A percentile compares a stretch with the other conserved stretches of the same genome.
These are phyloP conservation scores for Nyctanthes arbortristis DNA, from an alignment of 257 asterid species.

Conservation along the genomic window DNA sequence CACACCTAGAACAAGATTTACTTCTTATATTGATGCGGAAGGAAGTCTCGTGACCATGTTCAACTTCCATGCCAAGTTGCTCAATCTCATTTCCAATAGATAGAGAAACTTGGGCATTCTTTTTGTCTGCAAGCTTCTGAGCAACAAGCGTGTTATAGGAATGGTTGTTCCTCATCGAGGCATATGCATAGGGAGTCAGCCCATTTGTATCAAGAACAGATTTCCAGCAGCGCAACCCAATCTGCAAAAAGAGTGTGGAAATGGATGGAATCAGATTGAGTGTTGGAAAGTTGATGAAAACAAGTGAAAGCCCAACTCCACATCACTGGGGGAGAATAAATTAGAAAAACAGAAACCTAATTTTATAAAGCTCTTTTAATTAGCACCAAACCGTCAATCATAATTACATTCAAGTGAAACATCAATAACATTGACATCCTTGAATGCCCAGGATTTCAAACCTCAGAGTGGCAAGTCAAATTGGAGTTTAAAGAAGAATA, in stretches of 20 bases:
- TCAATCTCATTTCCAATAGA: conserved; percentile 44
- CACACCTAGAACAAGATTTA: conserved; percentile 69
- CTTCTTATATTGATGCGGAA: conserved; percentile 20
- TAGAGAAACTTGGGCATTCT: conserved; percentile 50
- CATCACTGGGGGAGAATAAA: not conserved
- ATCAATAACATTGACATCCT: not conserved
- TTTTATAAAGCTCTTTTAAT: not conserved
- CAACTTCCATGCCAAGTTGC: conserved; percentile 27
- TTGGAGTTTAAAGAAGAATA: not conserved
- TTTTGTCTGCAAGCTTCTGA: conserved; percentile 50
- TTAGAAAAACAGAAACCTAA: not conserved
- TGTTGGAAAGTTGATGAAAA: not conserved
- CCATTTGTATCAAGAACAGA: conserved; percentile 70
- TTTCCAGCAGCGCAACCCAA: conserved; percentile 74
- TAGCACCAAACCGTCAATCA: not conserved
- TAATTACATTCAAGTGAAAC: not conserved
- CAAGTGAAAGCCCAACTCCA: not conserved
- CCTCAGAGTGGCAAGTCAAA: not conserved
- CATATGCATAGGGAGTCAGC: conserved; percentile 72
- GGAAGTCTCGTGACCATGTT: conserved; percentile 19
- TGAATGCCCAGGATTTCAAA: not conserved
- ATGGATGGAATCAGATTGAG: not conserved
- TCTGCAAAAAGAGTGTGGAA: conserved; percentile 34
- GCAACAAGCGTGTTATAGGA: conserved; percentile 65
- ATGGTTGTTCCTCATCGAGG: conserved; percentile 67